Percentiles rank a stretch among this genome's conserved stretches.
These are phyloP conservation scores for Chaetomiaceae sp. DNA, from an alignment of 2,329 filamentous ascomycete genomes.

Conservation along the genomic window DNA sequence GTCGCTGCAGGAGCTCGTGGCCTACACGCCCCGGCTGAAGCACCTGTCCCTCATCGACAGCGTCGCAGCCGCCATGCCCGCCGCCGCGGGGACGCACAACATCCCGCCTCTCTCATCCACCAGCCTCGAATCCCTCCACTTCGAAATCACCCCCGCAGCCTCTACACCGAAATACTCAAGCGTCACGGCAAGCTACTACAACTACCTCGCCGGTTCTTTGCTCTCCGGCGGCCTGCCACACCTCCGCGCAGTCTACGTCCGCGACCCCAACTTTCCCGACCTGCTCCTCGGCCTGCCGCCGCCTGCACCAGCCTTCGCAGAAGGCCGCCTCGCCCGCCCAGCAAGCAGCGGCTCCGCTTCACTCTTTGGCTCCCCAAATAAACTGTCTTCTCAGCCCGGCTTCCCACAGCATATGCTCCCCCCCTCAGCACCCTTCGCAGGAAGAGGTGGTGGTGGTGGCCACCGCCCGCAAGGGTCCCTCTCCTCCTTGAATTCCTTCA, in stretches of 20 bases:
- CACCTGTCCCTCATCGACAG: constrained; percentile 52
- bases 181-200: constrained; percentile 65
- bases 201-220: constrained; percentile 79
- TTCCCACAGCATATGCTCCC: constrained; percentile 13
- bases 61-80: constrained; percentile 47
- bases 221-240: constrained; percentile 69
- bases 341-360: constrained; percentile 33
- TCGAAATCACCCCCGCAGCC: constrained; percentile 67
- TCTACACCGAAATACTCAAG: constrained; percentile 54
- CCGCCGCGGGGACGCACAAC: constrained; percentile 37
- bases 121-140: constrained; percentile 70
- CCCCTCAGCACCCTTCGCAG: constrained; percentile 11
- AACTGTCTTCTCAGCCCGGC: background rate
- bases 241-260: constrained; percentile 75
- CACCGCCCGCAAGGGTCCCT: constrained; percentile 19
- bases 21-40: constrained; percentile 52
- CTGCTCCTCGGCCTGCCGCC: constrained; percentile 67
- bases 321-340: constrained; percentile 33
- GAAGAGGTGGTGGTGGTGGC: constrained; percentile 3
- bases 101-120: constrained; percentile 63
- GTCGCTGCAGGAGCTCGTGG: constrained; percentile 57
- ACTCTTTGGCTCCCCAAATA: constrained; percentile 16
- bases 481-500: constrained; percentile 13
- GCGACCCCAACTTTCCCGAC: constrained; percentile 78
- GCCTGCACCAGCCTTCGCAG: constrained; percentile 46